Conservation (phyloP, 192 early-diverging fungal species). For the Coemansia sp. region DNA sequence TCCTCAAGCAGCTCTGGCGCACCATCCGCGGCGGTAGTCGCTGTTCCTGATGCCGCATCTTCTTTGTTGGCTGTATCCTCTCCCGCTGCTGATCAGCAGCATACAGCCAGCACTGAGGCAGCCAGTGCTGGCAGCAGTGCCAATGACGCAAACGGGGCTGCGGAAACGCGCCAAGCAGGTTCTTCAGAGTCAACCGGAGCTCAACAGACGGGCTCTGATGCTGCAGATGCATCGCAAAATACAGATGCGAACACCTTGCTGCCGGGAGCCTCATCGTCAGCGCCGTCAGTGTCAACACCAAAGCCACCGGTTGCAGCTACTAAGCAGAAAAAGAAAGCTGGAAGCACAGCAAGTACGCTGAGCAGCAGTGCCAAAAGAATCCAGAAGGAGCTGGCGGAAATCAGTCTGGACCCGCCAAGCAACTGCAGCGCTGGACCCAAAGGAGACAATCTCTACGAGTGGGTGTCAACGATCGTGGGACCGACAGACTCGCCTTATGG, state of each 20-base stretch:
- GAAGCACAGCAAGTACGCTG: constrained; percentile 41
- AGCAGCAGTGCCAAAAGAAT: constrained; percentile 76
- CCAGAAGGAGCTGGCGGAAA: constrained; percentile 97
- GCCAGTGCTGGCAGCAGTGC: background rate
- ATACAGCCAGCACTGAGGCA: background rate
- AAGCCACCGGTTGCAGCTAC: constrained; percentile 15
- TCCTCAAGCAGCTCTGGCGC: constrained; percentile 8
- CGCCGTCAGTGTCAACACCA: constrained; percentile 2
- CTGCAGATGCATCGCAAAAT: background rate
- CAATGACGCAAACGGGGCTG: background rate
- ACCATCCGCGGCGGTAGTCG: constrained; percentile 4
- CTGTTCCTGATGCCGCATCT: background rate
- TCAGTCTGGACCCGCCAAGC: constrained; percentile 90
- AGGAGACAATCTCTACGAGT: constrained; percentile 94
- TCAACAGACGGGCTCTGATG: background rate
- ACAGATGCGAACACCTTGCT: constrained; percentile 1
- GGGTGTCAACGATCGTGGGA: constrained; percentile 93
- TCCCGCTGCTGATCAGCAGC: background rate
- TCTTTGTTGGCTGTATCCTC: background rate
- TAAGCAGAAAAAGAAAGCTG: constrained; percentile 36
- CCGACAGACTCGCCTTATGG: constrained; percentile 88
- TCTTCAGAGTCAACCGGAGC: background rate
- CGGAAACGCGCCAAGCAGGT: background rate
- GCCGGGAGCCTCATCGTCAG: background rate
- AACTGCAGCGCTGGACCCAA: constrained; percentile 96